Conservation (phyloP, 345 rosid species). For the Kandelia obovata region DNA sequence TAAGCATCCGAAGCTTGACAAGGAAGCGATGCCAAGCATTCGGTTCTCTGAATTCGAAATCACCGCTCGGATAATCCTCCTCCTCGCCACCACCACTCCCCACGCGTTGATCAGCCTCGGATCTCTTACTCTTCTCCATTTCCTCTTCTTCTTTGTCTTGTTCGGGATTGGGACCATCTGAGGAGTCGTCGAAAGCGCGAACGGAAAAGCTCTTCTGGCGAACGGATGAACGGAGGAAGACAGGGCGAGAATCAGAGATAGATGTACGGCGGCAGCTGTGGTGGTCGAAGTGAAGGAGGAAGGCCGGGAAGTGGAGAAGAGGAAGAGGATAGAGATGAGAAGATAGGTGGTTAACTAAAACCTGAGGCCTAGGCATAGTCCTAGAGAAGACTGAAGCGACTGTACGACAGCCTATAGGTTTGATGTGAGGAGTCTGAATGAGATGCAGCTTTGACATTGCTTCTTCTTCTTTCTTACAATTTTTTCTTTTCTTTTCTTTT, state of each 20-base stretch:
- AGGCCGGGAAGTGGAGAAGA: conserved; percentile 27
- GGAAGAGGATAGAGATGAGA: background rate
- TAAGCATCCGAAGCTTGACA: conserved; percentile 65
- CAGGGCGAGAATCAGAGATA: conserved; percentile 8
- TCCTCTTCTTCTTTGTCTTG: conserved; percentile 20
- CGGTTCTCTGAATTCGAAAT: conserved; percentile 47
- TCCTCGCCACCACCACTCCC: background rate
- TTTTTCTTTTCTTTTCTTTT: too few relatives aligned
- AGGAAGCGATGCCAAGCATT: conserved; percentile 56
- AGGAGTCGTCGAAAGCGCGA: conserved; percentile 63
- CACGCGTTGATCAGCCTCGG: conserved; percentile 7
- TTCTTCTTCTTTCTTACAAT: too few relatives aligned
- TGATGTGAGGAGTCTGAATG: conserved; percentile 43
- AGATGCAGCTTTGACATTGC: conserved; percentile 53
- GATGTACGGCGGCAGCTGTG: conserved; percentile 8
- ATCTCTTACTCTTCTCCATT: background rate
- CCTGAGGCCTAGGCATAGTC: too few relatives aligned
- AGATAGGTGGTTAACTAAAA: background rate
- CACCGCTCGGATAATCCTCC: conserved; percentile 73
- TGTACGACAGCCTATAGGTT: conserved; percentile 29
- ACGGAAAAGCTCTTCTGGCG: conserved; percentile 33
- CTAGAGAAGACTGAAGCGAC: too few relatives aligned
- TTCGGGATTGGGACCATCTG: conserved; percentile 30
- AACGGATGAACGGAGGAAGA: conserved; percentile 13
- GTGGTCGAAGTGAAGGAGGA: background rate